These are phyloP conservation scores for Cruciata laevipes DNA, from an alignment of 257 asterid species.

Conservation along the genomic window DNA sequence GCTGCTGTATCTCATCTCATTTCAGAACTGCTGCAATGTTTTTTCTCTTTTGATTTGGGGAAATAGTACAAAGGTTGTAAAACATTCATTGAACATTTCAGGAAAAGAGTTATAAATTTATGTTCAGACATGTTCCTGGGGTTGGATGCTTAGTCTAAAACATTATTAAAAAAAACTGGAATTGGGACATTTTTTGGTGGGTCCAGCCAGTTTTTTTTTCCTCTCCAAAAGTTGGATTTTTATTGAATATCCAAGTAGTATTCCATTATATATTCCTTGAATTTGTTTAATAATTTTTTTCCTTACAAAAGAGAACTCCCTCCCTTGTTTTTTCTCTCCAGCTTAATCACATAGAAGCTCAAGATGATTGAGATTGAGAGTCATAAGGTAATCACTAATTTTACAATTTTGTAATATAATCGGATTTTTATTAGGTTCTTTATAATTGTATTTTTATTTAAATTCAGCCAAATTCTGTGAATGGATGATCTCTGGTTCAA, in stretches of 20 bases:
- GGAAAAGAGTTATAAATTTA: too few species aligned
- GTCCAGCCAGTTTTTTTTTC: neutral
- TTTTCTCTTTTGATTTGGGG: neutral
- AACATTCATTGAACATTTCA: too few species aligned
- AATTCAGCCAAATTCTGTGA: too few species aligned
- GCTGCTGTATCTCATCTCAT: neutral
- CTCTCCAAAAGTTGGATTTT: neutral
- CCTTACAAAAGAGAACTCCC: neutral
- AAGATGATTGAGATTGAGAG: neutral
- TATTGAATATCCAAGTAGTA: constrained; percentile 28
- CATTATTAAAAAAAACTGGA: too few species aligned
- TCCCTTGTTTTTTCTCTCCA: neutral
- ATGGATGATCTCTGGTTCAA: too few species aligned
- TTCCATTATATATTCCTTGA: constrained; percentile 32
- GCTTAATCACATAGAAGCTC: neutral
- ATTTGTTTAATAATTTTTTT: neutral
- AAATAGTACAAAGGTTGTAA: too few species aligned
- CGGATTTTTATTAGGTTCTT: too few species aligned
- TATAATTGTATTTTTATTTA: too few species aligned
- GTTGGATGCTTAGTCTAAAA: too few species aligned
- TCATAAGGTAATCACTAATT: neutral
- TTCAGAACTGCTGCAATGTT: constrained; percentile 13
- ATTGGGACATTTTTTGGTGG: neutral
- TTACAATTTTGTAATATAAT: neutral
- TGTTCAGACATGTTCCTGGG: neutral